Conservation (phyloP, 441 rosid species). For the Adansonia madagascariensis region DNA sequence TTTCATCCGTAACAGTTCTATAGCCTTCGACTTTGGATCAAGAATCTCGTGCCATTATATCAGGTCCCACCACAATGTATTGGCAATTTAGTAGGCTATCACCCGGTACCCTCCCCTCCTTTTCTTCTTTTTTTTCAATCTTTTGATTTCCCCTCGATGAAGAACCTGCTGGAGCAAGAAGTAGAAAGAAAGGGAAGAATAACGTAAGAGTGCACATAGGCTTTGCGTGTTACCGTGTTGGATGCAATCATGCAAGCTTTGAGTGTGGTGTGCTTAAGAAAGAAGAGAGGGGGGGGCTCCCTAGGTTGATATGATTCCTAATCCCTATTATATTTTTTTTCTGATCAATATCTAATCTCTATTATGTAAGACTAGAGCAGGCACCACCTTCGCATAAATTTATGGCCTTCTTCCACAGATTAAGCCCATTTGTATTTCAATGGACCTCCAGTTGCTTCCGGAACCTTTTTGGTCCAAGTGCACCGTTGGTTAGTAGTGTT, state of each 20-base stretch:
- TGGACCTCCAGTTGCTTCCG: too few species aligned
- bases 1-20: background rate
- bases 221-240: constrained; percentile 65
- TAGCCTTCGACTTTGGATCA: constrained; percentile 32
- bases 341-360: too few species aligned
- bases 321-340: constrained; percentile 23
- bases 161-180: constrained; percentile 5
- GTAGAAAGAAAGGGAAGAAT: constrained; percentile 32
- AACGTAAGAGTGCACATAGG: constrained; percentile 51
- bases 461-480: too few species aligned
- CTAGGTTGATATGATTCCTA: constrained; percentile 52
- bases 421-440: too few species aligned
- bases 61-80: constrained; percentile 31
- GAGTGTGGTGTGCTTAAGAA: constrained; percentile 34
- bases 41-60: constrained; percentile 38
- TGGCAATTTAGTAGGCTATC: constrained; percentile 26
- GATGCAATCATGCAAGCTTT: constrained; percentile 40
- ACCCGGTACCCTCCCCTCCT: too few species aligned
- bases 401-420: constrained; percentile 26
- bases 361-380: constrained; percentile 8
- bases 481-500: too few species aligned
- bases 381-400: constrained; percentile 36
- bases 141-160: background rate
- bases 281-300: constrained; percentile 19
- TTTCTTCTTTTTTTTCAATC: background rate